Evolutionary conservation across 176 grass and related monocot genomes (phyloP).

Genomic region (Calamus simplicifolius): DNA sequence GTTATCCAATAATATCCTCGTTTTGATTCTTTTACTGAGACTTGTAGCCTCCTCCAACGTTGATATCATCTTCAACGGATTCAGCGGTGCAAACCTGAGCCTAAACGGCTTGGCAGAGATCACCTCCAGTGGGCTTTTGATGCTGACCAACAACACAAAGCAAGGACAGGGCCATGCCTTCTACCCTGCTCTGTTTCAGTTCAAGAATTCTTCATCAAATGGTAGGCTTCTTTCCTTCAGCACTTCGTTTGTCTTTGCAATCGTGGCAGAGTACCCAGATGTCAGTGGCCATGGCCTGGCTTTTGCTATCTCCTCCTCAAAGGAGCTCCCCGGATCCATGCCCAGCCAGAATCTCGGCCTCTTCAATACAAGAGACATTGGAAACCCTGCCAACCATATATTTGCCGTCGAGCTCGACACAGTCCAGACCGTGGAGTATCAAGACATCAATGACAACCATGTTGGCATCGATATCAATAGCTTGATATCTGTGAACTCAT

Average conservation of each 20-base stretch:
- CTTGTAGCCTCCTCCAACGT: too few species aligned
- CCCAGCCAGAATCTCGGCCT: slow-evolving; percentile 41
- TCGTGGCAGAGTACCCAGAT: slow-evolving; percentile 31
- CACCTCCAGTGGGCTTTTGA: slow-evolving; percentile 28
- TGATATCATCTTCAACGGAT: slow-evolving; percentile 35
- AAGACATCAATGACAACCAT: slow-evolving; percentile 43
- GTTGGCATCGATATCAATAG: slow-evolving; percentile 54
- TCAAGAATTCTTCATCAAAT: slow-evolving; percentile 25
- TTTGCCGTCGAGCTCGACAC: slow-evolving; percentile 72
- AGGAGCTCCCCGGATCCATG: slow-evolving; percentile 5
- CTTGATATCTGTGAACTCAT: slow-evolving; percentile 6
- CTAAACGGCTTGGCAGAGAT: slow-evolving; percentile 21
- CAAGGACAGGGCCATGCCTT: slow-evolving; percentile 41
- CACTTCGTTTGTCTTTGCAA: slow-evolving; percentile 49
- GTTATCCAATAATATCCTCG: too few species aligned
- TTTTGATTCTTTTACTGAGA: too few species aligned
- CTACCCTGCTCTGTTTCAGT: slow-evolving; percentile 23
- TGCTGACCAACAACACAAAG: slow-evolving; percentile 41
- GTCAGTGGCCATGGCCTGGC: slow-evolving; percentile 50
- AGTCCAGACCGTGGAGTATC: slow-evolving; percentile 25
- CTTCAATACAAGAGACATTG: slow-evolving; percentile 30
- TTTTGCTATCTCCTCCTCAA: slow-evolving; percentile 42
- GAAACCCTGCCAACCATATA: slow-evolving; percentile 8
- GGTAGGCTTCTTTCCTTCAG: slow-evolving; percentile 46
- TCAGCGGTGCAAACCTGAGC: slow-evolving; percentile 18